These are phyloP conservation scores for Pythium grandisporangium DNA, from an alignment of 352 stramenopile genomes.

Conservation along the genomic window DNA sequence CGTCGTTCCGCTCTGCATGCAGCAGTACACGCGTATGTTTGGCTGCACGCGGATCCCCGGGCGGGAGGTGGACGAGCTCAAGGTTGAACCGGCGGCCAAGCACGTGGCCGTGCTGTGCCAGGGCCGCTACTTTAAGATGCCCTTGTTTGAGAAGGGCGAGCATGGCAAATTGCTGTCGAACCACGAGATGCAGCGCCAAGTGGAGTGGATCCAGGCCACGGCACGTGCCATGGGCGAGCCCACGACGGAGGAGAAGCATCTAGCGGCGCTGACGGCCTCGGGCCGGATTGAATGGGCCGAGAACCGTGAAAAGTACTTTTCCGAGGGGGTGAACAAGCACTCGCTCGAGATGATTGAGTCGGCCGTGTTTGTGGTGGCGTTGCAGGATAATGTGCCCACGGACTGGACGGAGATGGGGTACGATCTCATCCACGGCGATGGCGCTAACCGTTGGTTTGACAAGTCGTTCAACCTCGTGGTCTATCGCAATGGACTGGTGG, in stretches of 20 bases:
- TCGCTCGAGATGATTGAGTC: constrained; percentile 72
- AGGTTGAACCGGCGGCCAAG: constrained; percentile 73
- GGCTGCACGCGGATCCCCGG: constrained; percentile 84
- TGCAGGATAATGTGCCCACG: constrained; percentile 49
- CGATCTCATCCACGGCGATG: constrained; percentile 77
- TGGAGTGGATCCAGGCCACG: constrained; percentile 59
- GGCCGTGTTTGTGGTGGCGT: constrained; percentile 65
- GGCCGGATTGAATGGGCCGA: constrained; percentile 85
- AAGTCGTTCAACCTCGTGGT: constrained; percentile 96
- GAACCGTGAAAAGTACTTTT: constrained; percentile 85
- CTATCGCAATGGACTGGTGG: constrained; percentile 91
- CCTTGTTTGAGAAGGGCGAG: constrained; percentile 72
- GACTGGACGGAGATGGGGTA: constrained; percentile 65
- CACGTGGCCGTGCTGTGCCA: constrained; percentile 84
- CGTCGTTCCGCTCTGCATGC: constrained; percentile 87
- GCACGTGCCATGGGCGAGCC: constrained; percentile 23
- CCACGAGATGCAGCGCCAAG: constrained; percentile 69
- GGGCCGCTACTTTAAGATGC: constrained; percentile 86
- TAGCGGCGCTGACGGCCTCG: constrained; percentile 73
- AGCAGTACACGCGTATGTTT: constrained; percentile 87
- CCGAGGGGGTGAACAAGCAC: constrained; percentile 81
- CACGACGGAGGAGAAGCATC: constrained; percentile 31
- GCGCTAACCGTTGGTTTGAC: constrained; percentile 96
- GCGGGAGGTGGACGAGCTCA: constrained; percentile 74
- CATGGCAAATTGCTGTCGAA: constrained; percentile 65